phyloP scores from a whole-genome alignment of 805 yeast species.

The Kluyveromyces lactis region DNA sequence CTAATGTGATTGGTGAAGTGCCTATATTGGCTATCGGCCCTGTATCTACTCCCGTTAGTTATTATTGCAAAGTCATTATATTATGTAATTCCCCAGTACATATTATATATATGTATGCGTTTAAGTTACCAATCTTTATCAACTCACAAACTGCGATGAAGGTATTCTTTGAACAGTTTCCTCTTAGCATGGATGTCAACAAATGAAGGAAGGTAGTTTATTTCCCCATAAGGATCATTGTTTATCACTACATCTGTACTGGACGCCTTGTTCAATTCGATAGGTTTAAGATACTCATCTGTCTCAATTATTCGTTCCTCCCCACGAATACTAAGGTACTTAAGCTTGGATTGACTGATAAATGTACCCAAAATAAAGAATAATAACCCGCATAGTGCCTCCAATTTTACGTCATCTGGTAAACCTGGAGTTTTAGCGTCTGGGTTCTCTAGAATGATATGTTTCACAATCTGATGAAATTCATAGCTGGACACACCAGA shows the following conservation, averaged over 20 bases:
- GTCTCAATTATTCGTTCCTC: constrained; percentile 10
- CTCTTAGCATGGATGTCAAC: constrained; percentile 22
- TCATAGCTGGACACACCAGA: constrained; percentile 29
- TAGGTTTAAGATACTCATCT: constrained; percentile 23
- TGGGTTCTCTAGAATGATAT: constrained; percentile 7
- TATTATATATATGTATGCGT: too few species aligned
- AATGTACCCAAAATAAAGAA: constrained; percentile 20
- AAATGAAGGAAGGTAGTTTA: constrained; percentile 22
- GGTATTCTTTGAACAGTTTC: constrained; percentile 14
- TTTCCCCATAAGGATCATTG: constrained; percentile 23
- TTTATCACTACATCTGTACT: constrained; percentile 22
- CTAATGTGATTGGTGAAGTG: too few species aligned
- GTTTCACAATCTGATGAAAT: constrained; percentile 21
- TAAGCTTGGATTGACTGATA: constrained; percentile 19
- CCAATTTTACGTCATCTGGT: constrained; percentile 26
- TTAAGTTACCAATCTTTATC: too few species aligned
- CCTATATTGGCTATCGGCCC: too few species aligned
- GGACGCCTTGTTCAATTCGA: constrained; percentile 24
- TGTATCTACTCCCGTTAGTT: too few species aligned
- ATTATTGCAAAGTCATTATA: too few species aligned
- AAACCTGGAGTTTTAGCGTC: constrained; percentile 4
- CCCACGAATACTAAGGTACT: constrained; percentile 17
- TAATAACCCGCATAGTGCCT: constrained; percentile 18
- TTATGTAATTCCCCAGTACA: too few species aligned
- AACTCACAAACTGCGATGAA: too few species aligned